Evolutionary conservation across 176 grass and related monocot genomes (phyloP), one percentile per base, ranked within the genome.

Genomic region (Cymbopogon citratus): DNA sequence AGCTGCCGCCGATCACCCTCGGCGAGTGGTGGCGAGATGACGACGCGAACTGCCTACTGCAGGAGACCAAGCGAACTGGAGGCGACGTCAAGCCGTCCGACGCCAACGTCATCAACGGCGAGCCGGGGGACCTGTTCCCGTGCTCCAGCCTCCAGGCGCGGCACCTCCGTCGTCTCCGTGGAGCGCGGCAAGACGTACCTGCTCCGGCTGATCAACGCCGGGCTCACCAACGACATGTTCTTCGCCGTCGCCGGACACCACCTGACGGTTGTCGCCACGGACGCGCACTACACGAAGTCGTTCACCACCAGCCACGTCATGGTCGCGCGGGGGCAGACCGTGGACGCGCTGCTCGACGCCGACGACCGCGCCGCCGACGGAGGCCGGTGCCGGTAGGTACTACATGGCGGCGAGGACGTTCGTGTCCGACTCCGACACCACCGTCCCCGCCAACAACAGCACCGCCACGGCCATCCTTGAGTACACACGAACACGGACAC

Each of bases 141-240:
- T 9, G 79, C 52, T 84, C 77, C 2, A 6, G 9, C 75, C 52
- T 84, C 77, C 2, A 6, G 9, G 8, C 46, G 23, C 13, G 78
- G n/a, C 44, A 54, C 69, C 0, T 81, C 80, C 71, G 52, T 23
- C 61, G 13, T 86, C 1, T 43, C 24, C 7, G 81, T 94, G 70
- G 70, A 85, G 60, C 52, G 66, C 4, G 92, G 92, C 12, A 87
- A 90, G 82, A 94, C 87, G 6, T 94, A 92, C 69, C 79, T 92
- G 67, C 87, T 94, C 2, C 75, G 87, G 11, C 2, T 94, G n/a
- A 87, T 94, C 57, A 94, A 94, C 68, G 87, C 81, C 4, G 87
- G 40, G 3, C 89, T 94, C 40, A 59, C 86, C 36, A 89, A 79
- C 67, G 78, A 87, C 1, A 35, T 78, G 33, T 94, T 92, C 84